Base-by-base conservation (phyloP, 1,284 basidiomycete species). In the Sphagnurus paluster region DNA sequence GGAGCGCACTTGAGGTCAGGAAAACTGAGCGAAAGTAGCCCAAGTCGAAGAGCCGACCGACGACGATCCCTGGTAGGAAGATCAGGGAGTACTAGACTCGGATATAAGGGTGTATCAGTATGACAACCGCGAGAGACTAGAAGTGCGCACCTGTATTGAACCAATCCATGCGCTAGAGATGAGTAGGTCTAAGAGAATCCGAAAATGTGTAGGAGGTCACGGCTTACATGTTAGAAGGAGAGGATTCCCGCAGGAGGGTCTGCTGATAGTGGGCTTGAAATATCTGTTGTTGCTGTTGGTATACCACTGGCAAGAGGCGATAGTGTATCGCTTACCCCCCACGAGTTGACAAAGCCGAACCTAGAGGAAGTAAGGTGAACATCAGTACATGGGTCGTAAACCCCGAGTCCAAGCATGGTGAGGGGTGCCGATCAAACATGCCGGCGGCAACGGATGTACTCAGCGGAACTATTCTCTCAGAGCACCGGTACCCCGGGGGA, bases 121-220 rank as follows among this genome's bases (percentile, higher is more conserved):
- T 33, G 20, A 14, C 7, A 17, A 33, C 20, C 3, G 26, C 5
- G 7, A 26, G 42, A n/a, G 34, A 21, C 16, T n/a, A 17, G 3
- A 20, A 14, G 39, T 10, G 48, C 62, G 14, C 41, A 75, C 80
- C 65, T 88, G 83, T 45, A 86, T 67, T 0, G 85, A 86, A 2
- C 86, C 86, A 47, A 89, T 87, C 87, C 86, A 89, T 13, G 84
- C 76, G 35, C 82, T 86, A 21, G 13, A 24, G 28, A 30, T 37
- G 20, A 10, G 42, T 38, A 11, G 32, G 34, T 24, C 33, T 16
- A 26, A 42, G 9, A 39, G 20, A 16, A 42, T 26, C 16, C 26
- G 29, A 37, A 16, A 25, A 54, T 38, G 9, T 49, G 14, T 26
- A 33, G 53, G 52, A 11, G 26, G 17, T 42, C 29, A 25, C 13